Evolutionary conservation across 2,329 filamentous ascomycete genomes (phyloP), one percentile per base, ranked within the genome.

Genomic region (Apiospora saccharicola): DNA sequence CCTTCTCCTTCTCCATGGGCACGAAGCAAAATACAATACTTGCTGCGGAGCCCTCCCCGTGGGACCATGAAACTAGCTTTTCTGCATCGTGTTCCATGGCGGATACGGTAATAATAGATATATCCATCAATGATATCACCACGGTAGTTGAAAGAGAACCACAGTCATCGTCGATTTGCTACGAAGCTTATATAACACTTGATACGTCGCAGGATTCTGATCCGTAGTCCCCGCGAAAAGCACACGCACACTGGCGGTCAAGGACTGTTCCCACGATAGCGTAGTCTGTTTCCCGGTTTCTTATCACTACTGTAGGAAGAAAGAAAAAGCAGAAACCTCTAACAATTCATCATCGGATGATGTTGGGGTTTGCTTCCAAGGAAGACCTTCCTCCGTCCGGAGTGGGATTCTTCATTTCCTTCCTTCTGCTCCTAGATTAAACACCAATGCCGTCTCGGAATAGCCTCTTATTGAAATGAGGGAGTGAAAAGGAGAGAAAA

Each of bases 61-160:
- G 51, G 26, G 26, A 34, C 26, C 51, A 34, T n/a, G 51, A 57
- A 57, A 57, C 51, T 57, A 57, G 51, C 51, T 57, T 57, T 57
- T 53, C 49, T 53, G 51, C 51, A 37, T 61, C 22, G 30, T 37
- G 37, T 61, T 30, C 16, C 7, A 34, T 14, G 53, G 53, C 53
- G 53, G 53, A 22, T 30, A 37, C 30, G 14, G 53, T 61, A 30
- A 30, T 30, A 30, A 30, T 30, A 30, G 26, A 30, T 30, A 30
- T 8, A 41, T 41, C 37, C 37, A 41, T 41, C 37, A 41, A 41
- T 37, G 53, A 61, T 61, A 37, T 61, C 53, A 34, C 53, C 53
- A 16, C 46, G 46, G 46, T 49, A 49, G 46, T 49, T 49, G 22
- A 8, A 2, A 14, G 22, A 10, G 19, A 7, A 10, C 8, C 46